These are phyloP conservation scores for Lentinula novae-zelandiae DNA, from an alignment of 1,284 basidiomycete genomes.

Conservation along the genomic window DNA sequence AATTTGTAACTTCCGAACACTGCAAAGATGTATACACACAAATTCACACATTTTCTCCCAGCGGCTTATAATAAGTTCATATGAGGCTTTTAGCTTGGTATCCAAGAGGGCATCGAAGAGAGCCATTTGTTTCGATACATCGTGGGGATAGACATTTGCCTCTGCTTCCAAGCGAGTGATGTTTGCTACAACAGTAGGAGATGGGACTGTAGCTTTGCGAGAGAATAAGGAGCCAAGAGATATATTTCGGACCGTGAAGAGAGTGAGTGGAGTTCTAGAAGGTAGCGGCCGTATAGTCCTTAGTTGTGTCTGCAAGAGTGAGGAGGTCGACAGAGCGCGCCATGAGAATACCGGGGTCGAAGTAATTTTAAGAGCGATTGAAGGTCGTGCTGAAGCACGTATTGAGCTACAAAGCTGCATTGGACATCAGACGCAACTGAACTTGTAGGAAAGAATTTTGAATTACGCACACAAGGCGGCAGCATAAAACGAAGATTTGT, in stretches of 20 bases:
- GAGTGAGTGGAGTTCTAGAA: conserved; percentile 13
- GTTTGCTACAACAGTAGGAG: conserved; percentile 62
- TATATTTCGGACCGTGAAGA: conserved; percentile 24
- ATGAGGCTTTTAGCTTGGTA: conserved; percentile 61
- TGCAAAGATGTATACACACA: conserved; percentile 42
- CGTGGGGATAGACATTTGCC: conserved; percentile 66
- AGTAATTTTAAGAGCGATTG: background rate
- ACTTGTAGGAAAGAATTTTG: background rate
- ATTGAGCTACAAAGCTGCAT: conserved; percentile 14
- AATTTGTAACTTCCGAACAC: background rate
- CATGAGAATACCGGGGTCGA: background rate
- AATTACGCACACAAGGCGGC: background rate
- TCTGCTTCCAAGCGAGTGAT: conserved; percentile 71
- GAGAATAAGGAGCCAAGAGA: conserved; percentile 54
- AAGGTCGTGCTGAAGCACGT: conserved; percentile 12
- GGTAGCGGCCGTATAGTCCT: conserved; percentile 1
- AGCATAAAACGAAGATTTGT: conserved; percentile 2
- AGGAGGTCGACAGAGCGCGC: conserved; percentile 10
- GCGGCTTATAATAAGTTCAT: conserved; percentile 66
- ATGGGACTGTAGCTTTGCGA: conserved; percentile 48
- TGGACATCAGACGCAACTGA: background rate
- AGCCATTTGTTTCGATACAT: conserved; percentile 63
- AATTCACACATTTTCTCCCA: conserved; percentile 82
- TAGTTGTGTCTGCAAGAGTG: conserved; percentile 12
- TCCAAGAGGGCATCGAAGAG: conserved; percentile 65